Percentiles rank a stretch among this genome's conserved stretches.
phyloP scores from a whole-genome alignment of 805 yeast species.

The Candida nemodendra region DNA sequence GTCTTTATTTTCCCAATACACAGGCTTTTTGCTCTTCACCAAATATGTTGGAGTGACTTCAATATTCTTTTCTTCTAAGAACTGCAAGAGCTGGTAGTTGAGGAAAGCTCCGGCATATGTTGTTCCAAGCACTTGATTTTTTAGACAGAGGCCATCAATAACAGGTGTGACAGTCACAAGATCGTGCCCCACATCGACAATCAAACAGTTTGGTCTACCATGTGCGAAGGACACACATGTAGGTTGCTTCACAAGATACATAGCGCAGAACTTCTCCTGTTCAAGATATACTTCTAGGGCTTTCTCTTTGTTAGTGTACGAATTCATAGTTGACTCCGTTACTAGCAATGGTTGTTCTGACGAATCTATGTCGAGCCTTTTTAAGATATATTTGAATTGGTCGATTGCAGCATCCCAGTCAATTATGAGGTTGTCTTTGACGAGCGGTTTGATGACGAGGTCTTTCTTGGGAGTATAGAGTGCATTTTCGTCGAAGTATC shows the following conservation, averaged over 20 bases:
- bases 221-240: slow-evolving; percentile 85
- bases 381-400: slow-evolving; percentile 65
- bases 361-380: slow-evolving; percentile 50
- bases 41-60: slow-evolving; percentile 46
- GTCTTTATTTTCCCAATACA: slow-evolving; percentile 28
- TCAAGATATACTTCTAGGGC: slow-evolving; percentile 74
- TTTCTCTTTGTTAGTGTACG: slow-evolving; percentile 60
- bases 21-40: slow-evolving; percentile 44
- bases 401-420: slow-evolving; percentile 88
- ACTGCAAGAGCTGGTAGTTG: slow-evolving; percentile 49
- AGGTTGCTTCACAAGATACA: slow-evolving; percentile 79
- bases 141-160: slow-evolving; percentile 74
- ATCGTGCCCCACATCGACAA: slow-evolving; percentile 85
- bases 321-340: slow-evolving; percentile 88
- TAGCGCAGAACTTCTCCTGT: slow-evolving; percentile 69
- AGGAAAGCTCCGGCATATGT: slow-evolving; percentile 71
- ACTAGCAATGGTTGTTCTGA: slow-evolving; percentile 72
- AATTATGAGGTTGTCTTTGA: slow-evolving; percentile 57
- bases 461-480: slow-evolving; percentile 46
- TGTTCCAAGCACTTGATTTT: slow-evolving; percentile 68
- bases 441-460: slow-evolving; percentile 53
- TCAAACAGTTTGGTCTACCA: slow-evolving; percentile 83
- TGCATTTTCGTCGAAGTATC: slow-evolving; percentile 32
- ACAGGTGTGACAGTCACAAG: slow-evolving; percentile 75
- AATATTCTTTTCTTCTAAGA: slow-evolving; percentile 34